Percentiles rank a stretch among this genome's conserved stretches.
Evolutionary conservation across 2,329 filamentous ascomycete genomes (phyloP).

Genomic region (Orbilia javanica): DNA sequence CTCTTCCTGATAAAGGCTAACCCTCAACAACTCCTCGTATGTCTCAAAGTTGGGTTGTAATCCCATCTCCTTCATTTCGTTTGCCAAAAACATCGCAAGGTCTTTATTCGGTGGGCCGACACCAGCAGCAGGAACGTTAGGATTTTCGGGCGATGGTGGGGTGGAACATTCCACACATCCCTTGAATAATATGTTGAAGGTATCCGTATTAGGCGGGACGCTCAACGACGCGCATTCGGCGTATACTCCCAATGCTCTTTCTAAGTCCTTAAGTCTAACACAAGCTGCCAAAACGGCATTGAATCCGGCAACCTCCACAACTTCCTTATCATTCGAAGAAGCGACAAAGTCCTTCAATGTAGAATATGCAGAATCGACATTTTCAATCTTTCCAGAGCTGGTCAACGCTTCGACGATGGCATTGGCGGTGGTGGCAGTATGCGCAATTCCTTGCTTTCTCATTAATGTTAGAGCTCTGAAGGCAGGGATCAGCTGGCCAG

Average conservation of each 20-base stretch:
- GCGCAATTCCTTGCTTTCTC: conserved; percentile 73
- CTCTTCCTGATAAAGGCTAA: conserved; percentile 68
- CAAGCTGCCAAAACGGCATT: conserved; percentile 70
- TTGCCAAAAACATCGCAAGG: conserved; percentile 73
- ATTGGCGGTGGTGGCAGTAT: conserved; percentile 73
- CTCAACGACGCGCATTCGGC: conserved; percentile 69
- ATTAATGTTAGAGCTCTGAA: conserved; percentile 81
- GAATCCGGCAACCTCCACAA: conserved; percentile 65
- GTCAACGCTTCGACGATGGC: conserved; percentile 72
- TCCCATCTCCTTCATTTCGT: conserved; percentile 72
- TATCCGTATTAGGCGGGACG: conserved; percentile 68
- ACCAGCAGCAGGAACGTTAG: conserved; percentile 27
- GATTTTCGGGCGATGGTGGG: background rate
- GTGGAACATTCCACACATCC: conserved; percentile 65
- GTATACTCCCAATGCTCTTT: conserved; percentile 72
- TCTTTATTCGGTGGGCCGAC: conserved; percentile 68
- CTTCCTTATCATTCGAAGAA: conserved; percentile 49
- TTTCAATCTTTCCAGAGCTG: conserved; percentile 67
- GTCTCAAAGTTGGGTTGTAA: conserved; percentile 72
- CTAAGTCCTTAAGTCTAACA: conserved; percentile 66
- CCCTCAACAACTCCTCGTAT: conserved; percentile 73
- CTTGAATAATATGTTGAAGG: conserved; percentile 73
- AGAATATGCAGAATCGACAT: conserved; percentile 62
- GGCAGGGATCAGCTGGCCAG: conserved; percentile 74
- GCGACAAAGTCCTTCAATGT: conserved; percentile 46